A percentile compares a stretch with the other conserved stretches of the same genome.
These are phyloP conservation scores for Penicillium daleae DNA, from an alignment of 495 filamentous ascomycete genomes.

Conservation along the genomic window DNA sequence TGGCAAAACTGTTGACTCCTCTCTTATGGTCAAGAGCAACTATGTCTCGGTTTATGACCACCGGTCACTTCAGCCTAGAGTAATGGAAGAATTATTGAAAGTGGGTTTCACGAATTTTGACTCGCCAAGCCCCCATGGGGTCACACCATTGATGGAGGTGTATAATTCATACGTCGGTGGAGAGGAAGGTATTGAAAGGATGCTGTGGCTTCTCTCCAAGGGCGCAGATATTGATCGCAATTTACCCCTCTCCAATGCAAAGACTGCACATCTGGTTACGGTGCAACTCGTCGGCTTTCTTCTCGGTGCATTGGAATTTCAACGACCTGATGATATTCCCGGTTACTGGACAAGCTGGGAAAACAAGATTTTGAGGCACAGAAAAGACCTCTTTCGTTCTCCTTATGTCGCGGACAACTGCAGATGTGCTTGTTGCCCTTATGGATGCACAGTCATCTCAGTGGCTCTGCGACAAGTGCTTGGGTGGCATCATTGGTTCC, in stretches of 20 bases:
- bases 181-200: neutral
- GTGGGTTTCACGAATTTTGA: neutral
- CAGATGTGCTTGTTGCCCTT: neutral
- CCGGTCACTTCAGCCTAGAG: neutral
- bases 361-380: neutral
- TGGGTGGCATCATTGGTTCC: neutral
- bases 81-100: neutral
- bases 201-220: neutral
- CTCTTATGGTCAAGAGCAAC: neutral
- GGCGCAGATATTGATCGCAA: neutral
- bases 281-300: constrained; percentile 1
- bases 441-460: neutral
- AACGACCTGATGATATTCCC: neutral
- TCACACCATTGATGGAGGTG: neutral
- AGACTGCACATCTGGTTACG: neutral
- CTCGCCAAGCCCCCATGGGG: neutral
- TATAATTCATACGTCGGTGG: neutral
- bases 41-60: neutral
- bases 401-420: neutral
- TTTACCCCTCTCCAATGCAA: neutral
- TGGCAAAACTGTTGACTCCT: neutral
- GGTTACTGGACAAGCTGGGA: neutral
- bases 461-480: neutral
- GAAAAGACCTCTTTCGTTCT: neutral
- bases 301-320: neutral